Conservation (phyloP, 352 stramenopile species). For the Hyaloperonospora brassicae region DNA sequence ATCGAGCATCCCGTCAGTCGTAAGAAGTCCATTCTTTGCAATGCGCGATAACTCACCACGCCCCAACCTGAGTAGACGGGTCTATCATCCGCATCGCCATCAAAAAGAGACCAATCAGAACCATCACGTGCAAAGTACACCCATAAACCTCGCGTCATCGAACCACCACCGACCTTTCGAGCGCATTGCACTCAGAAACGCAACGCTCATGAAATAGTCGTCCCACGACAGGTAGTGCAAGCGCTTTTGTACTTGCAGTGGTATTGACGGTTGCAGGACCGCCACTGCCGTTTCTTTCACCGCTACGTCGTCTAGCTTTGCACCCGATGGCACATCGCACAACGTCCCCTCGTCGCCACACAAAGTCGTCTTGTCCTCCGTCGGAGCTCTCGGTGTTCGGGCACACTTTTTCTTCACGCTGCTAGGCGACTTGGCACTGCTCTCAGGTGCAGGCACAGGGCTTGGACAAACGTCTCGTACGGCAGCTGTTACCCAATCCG, state of each 20-base stretch:
- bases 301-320: not conserved
- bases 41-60: conserved; percentile 55
- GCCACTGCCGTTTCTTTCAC: not conserved
- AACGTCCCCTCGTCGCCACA: not conserved
- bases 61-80: conserved; percentile 95
- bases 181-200: conserved; percentile 96
- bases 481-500: conserved; percentile 38
- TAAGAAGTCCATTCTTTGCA: not conserved
- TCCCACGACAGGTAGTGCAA: conserved; percentile 94
- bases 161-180: conserved; percentile 86
- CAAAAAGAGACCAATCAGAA: conserved; percentile 1
- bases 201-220: conserved; percentile 99
- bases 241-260: conserved; percentile 44
- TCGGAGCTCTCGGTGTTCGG: conserved; percentile 5
- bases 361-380: not conserved
- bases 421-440: conserved; percentile 15
- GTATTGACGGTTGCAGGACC: conserved; percentile 1
- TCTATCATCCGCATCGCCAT: conserved; percentile 40
- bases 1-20: no score
- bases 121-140: not conserved
- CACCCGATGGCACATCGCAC: not conserved
- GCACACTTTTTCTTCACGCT: conserved; percentile 9
- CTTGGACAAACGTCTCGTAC: conserved; percentile 19
- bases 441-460: conserved; percentile 12
- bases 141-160: not conserved